Base-by-base conservation (phyloP, 2,329 filamentous ascomycete species). In the Dendrostoma leiphaemia region DNA sequence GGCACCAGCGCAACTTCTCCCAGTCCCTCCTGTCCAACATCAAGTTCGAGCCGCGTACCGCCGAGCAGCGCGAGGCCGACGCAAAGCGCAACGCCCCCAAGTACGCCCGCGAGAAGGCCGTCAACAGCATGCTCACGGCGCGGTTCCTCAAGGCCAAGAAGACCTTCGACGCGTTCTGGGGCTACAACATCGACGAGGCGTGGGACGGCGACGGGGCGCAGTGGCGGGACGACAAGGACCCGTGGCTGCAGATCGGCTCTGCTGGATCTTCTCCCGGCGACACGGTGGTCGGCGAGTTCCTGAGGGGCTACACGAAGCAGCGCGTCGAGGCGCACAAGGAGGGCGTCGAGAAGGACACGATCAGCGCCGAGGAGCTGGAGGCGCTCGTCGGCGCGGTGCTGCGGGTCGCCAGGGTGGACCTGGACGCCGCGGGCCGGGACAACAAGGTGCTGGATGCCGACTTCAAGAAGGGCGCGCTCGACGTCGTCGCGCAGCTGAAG, bases 121-220 rank as follows among this genome's bases (percentile, higher is more conserved):
- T 60, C 45, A 51, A 35, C 56, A 52, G 53, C 56, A 59, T 60
- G 53, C 53, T 60, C 46, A 60, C 58, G 38, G 56, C 56, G 32
- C 51, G 48, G 51, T 57, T 59, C 53, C 58, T 59, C 21, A 59
- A 59, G 45, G 58, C 58, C n/a, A 60, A 60, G 53, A 51, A 45
- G 12, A 53, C 54, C 17, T 60, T 60, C 24, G 58, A 60, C 51
- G 40, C 38, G 46, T 59, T 54, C 45, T 56, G 47, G 35, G 51
- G 46, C 41, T 60, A 60, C 51, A 48, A 54, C 51, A 53, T 57
- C 32, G 55, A 57, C 28, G 43, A 38, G 43, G 55, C 55, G 13
- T 57, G 53, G 29, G 55, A 55, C 19, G 51, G 51, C 1, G 53
- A 53, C 13, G 46, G 35, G 1, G 46, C 47, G 2, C 41, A 31